These are phyloP conservation scores for Vaucheria bursata DNA, from an alignment of 352 stramenopile species.

Conservation along the genomic window DNA sequence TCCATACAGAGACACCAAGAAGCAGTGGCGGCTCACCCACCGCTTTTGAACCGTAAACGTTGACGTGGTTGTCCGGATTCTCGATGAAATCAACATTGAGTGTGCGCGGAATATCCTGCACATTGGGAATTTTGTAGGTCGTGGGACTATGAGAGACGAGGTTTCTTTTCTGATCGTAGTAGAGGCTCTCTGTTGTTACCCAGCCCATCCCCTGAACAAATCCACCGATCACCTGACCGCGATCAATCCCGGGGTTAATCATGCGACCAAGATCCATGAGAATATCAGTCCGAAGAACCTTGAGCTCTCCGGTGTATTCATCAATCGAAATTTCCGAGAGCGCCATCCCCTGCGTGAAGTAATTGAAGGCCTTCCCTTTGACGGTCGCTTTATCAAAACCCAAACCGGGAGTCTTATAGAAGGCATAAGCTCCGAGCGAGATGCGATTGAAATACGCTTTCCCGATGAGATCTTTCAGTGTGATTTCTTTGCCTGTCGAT, in stretches of 20 bases:
- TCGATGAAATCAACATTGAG: conserved; percentile 78
- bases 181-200: conserved; percentile 82
- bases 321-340: conserved; percentile 84
- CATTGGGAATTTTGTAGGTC: conserved; percentile 89
- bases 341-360: conserved; percentile 86
- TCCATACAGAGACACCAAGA: conserved; percentile 79
- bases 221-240: conserved; percentile 92
- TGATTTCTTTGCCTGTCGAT: background rate
- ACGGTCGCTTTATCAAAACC: background rate
- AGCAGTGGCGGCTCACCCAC: conserved; percentile 89
- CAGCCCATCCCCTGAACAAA: conserved; percentile 91
- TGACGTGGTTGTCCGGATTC: conserved; percentile 66
- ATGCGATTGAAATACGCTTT: background rate
- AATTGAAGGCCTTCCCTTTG: conserved; percentile 78
- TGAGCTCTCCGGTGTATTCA: conserved; percentile 81
- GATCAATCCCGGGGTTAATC: conserved; percentile 90
- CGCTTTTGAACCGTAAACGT: conserved; percentile 85
- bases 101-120: conserved; percentile 89
- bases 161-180: conserved; percentile 54
- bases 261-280: conserved; percentile 81
- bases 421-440: background rate
- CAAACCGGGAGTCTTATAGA: background rate
- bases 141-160: conserved; percentile 61
- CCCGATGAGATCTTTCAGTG: background rate
- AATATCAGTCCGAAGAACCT: conserved; percentile 67